These are phyloP conservation scores for Manihot esculenta DNA, from an alignment of 441 rosid species.

Conservation along the genomic window DNA sequence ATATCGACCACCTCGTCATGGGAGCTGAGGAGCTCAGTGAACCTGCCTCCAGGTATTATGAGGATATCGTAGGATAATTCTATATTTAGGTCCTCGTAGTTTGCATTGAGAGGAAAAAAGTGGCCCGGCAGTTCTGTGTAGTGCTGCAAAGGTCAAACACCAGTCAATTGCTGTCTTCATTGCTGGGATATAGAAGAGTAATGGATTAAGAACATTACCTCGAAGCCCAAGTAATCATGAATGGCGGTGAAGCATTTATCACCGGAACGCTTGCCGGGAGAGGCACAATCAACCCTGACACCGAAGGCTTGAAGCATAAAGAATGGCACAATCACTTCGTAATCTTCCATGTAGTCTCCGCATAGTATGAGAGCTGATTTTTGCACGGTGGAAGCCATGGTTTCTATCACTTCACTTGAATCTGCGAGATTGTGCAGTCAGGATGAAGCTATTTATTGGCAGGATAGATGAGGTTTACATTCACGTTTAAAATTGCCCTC, in stretches of 20 bases:
- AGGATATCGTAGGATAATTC: slow-evolving; percentile 43
- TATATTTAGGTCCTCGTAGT: slow-evolving; percentile 35
- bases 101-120: slow-evolving; percentile 40
- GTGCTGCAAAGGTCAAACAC: slow-evolving; percentile 22
- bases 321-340: slow-evolving; percentile 41
- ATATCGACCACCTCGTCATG: slow-evolving; percentile 36
- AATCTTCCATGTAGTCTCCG: slow-evolving; percentile 54
- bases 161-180: too few species aligned
- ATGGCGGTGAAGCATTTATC: slow-evolving; percentile 45
- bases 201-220: slow-evolving; percentile 23
- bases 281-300: slow-evolving; percentile 41
- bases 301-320: slow-evolving; percentile 43
- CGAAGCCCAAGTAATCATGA: slow-evolving; percentile 44
- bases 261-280: slow-evolving; percentile 41
- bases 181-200: too few species aligned
- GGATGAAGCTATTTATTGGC: not conserved
- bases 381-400: slow-evolving; percentile 5
- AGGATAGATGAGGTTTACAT: too few species aligned
- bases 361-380: slow-evolving; percentile 43
- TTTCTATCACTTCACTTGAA: not conserved
- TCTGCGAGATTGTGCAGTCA: not conserved
- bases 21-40: slow-evolving; percentile 41
- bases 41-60: slow-evolving; percentile 49
- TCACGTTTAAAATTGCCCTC: too few species aligned
- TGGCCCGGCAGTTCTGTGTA: slow-evolving; percentile 49